A percentile compares a stretch with the other conserved stretches of the same genome.
Evolutionary conservation across 306 rosid species (phyloP).

Genomic region (Rubus idaeus): DNA sequence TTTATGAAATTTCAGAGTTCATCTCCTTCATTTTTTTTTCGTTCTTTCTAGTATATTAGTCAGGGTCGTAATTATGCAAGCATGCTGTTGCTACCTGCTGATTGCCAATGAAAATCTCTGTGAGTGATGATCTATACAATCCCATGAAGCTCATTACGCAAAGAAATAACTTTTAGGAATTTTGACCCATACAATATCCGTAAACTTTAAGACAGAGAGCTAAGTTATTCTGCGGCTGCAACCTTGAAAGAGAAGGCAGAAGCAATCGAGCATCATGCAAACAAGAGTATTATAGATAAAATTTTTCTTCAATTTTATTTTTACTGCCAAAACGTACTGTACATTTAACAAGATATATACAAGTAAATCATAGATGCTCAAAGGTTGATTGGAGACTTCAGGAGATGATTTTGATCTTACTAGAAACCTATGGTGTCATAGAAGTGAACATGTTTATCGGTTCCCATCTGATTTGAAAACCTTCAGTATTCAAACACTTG

Average conservation of each 20-base stretch:
- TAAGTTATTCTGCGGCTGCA: neutral
- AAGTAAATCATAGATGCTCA: conserved; percentile 6
- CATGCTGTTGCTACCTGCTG: neutral
- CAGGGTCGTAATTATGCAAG: neutral
- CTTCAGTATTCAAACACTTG: neutral
- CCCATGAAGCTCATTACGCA: neutral
- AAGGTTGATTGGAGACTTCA: neutral
- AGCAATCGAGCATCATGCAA: neutral
- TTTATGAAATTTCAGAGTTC: neutral
- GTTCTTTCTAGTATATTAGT: neutral
- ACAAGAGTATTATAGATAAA: neutral
- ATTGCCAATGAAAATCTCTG: neutral
- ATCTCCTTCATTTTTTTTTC: neutral
- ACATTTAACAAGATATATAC: conserved; percentile 16
- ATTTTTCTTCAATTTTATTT: neutral
- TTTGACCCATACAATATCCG: neutral
- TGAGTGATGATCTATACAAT: neutral
- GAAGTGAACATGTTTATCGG: conserved; percentile 3
- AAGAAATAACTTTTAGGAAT: neutral
- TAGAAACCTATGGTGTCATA: neutral
- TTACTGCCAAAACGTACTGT: conserved; percentile 6
- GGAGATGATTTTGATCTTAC: neutral
- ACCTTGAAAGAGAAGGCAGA: conserved; percentile 3
- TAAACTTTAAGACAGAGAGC: neutral
- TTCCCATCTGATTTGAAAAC: conserved; percentile 2